Base-by-base conservation (phyloP, 2,329 filamentous ascomycete genomes). In the Penicillium capsulatum region DNA sequence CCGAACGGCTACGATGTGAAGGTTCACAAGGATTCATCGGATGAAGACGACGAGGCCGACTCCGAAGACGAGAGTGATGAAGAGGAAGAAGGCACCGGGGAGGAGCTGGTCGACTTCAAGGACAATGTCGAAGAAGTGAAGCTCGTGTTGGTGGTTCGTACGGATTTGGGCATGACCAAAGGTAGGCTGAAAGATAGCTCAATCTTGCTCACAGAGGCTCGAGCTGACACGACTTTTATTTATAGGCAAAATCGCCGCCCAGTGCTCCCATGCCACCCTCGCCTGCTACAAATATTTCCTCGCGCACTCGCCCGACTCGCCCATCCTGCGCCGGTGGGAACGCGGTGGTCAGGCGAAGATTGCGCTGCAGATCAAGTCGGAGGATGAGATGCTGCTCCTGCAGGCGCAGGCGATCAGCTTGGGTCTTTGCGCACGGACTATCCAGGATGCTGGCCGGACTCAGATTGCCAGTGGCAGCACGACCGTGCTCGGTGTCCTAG, bases 111-210 rank as follows among this genome's bases (percentile, higher is more conserved):
- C 47, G 67, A 61, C 45, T 70, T 70, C 58, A 67, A 68, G 56
- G 70, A 65, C 7, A 80, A 77, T 45, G 63, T 61, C 9, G 90
- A 96, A 66, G 90, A 96, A 65, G 95, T 91, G 72, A 97, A 97
- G 70, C 74, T 97, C 42, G 87, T 96, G 10, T 72, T 98, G 22
- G 87, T 95, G 3, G 91, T 97, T 39, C 74, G 92, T 60, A 95
- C 88, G 13, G 92, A 98, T 69, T 68, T 98, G 57, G 91, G 91
- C 56, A 98, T 98, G 92, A 92, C 86, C 7, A 97, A 95, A 71
- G 91, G 91, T 92, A 72, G 29, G 73, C 64, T 22, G 19, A 9
- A 22, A n/a, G n/a, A n/a, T n/a, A n/a, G n/a, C n/a, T n/a, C n/a
- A n/a, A n/a, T n/a, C n/a, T n/a, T n/a, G n/a, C n/a, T n/a, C n/a